Conservation (phyloP, 163 green algal species). For the Prototheca wickerhamii region DNA sequence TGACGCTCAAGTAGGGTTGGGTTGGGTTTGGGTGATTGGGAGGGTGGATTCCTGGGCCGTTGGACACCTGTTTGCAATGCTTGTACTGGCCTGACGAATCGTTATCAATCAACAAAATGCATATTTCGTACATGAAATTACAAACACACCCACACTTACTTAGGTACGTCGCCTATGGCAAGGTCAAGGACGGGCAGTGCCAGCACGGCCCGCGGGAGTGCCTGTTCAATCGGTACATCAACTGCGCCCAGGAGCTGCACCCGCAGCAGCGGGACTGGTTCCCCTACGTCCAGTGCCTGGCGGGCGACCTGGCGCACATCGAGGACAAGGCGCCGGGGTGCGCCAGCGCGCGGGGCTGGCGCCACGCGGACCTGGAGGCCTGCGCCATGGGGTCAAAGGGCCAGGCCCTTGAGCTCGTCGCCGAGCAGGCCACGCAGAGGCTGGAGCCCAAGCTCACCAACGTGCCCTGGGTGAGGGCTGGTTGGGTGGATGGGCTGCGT, state of each 20-base stretch:
- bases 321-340: constrained; percentile 2
- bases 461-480: constrained; percentile 24
- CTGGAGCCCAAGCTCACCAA: constrained; percentile 16
- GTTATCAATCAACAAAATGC: neutral
- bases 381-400: constrained; percentile 14
- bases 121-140: too few relatives aligned
- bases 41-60: neutral
- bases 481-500: neutral
- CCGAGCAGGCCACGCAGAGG: constrained; percentile 7
- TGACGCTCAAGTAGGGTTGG: neutral
- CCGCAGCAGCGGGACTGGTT: constrained; percentile 18
- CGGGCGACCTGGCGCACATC: neutral
- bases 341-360: constrained; percentile 1
- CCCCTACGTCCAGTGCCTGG: constrained; percentile 21
- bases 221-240: constrained; percentile 31
- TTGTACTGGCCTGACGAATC: neutral
- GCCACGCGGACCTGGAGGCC: neutral
- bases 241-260: constrained; percentile 21
- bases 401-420: constrained; percentile 7
- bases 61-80: neutral
- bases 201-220: constrained; percentile 27
- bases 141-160: too few relatives aligned
- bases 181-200: constrained; percentile 10
- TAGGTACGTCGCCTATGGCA: constrained; percentile 15
- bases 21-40: neutral